A percentile compares a stretch with the other conserved stretches of the same genome.
These are phyloP conservation scores for Pyrus communis DNA, from an alignment of 306 rosid species.

Conservation along the genomic window DNA sequence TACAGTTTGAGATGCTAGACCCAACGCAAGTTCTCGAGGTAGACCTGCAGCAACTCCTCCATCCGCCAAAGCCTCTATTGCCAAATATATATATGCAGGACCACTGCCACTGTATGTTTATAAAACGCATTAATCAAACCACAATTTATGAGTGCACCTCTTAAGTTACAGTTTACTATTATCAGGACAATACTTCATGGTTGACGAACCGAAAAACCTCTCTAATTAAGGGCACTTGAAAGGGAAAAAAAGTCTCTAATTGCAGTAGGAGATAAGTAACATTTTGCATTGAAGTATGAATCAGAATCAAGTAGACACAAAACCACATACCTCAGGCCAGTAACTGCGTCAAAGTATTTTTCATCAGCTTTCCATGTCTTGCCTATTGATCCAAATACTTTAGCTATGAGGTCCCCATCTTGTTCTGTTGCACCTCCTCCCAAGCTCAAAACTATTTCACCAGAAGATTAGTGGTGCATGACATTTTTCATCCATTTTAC, in stretches of 20 bases:
- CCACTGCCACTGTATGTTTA: slow-evolving; percentile 76
- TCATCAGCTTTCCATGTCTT: slow-evolving; percentile 87
- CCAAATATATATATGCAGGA: slow-evolving; percentile 84
- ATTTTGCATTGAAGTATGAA: not conserved
- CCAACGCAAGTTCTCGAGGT: slow-evolving; percentile 82
- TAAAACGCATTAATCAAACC: not conserved
- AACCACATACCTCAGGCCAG: slow-evolving; percentile 72
- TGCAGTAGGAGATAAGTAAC: not conserved
- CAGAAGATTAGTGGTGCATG: slow-evolving; percentile 6
- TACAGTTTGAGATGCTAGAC: slow-evolving; percentile 92
- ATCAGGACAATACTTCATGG: not conserved
- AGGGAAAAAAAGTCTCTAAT: not conserved
- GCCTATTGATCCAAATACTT: slow-evolving; percentile 84
- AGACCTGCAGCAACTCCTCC: slow-evolving; percentile 99
- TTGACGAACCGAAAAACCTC: not conserved
- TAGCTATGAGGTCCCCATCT: slow-evolving; percentile 59
- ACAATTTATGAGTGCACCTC: not conserved
- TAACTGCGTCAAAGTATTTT: slow-evolving; percentile 79
- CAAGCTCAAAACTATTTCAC: slow-evolving; percentile 55
- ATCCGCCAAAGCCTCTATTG: slow-evolving; percentile 96
- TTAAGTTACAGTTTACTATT: not conserved
- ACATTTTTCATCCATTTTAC: not conserved
- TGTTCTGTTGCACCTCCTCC: slow-evolving; percentile 75
- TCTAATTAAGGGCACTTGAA: not conserved
- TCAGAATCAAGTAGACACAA: not conserved